Conservation (phyloP, 345 rosid genomes). For the Orychophragmus violaceus region DNA sequence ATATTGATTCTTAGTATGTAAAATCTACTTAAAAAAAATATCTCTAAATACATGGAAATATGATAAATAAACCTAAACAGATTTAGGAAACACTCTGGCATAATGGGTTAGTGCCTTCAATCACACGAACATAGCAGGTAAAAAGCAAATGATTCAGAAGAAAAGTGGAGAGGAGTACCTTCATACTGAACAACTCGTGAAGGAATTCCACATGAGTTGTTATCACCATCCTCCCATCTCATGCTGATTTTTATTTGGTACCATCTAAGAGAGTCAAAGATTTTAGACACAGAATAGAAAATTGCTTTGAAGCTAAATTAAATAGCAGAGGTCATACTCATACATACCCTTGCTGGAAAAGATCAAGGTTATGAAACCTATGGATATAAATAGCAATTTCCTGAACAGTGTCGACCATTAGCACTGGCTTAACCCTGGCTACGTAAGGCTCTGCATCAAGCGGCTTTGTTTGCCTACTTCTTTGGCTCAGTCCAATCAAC, state of each 20-base stretch:
- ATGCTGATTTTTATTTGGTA: constrained; percentile 80
- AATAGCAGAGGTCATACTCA: neutral
- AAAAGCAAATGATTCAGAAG: neutral
- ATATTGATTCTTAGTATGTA: neutral
- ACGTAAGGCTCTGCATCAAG: constrained; percentile 47
- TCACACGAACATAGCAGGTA: neutral
- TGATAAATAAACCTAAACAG: neutral
- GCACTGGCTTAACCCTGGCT: constrained; percentile 47
- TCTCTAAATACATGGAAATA: neutral
- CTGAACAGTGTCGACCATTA: constrained; percentile 69
- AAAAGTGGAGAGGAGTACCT: constrained; percentile 43
- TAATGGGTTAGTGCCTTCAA: neutral
- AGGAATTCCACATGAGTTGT: constrained; percentile 50
- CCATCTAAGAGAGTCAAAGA: constrained; percentile 46
- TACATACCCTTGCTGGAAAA: constrained; percentile 97
- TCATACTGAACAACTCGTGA: constrained; percentile 94
- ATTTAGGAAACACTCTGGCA: neutral
- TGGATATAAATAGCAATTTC: constrained; percentile 71
- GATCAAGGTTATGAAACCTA: constrained; percentile 40
- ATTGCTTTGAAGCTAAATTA: neutral
- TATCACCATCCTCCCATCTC: constrained; percentile 75
- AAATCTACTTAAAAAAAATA: neutral
- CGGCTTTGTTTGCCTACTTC: constrained; percentile 37
- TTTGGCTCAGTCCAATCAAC: constrained; percentile 51
- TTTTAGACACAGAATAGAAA: neutral